Percentiles rank a stretch among this genome's conserved stretches.
phyloP scores from a whole-genome alignment of 768 basidiomycete genomes.

The Amanita fuliginea region DNA sequence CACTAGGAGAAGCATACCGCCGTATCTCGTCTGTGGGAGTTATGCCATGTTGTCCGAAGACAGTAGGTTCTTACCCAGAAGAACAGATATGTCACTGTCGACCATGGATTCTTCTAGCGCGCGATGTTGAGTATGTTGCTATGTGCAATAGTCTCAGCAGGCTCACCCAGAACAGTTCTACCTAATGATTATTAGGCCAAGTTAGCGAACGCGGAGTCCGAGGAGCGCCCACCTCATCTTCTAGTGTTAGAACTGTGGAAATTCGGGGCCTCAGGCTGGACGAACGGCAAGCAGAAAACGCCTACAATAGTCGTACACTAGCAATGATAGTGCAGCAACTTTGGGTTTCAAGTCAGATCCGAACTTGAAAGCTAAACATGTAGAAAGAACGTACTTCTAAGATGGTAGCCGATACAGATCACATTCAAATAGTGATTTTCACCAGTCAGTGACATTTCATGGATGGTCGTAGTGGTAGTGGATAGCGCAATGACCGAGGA shows the following conservation, averaged over 20 bases:
- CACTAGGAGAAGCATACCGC: not conserved
- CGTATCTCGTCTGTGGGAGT: not conserved
- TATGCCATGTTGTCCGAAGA: not conserved
- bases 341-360: not conserved
- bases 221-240: not conserved
- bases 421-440: too few species aligned
- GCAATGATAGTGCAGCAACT: not conserved
- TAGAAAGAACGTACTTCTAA: not conserved
- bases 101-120: not conserved
- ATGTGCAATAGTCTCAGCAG: not conserved
- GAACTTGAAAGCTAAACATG: too few species aligned
- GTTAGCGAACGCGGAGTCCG: too few species aligned
- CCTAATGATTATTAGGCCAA: not conserved
- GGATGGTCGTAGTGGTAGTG: too few species aligned
- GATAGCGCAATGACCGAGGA: too few species aligned
- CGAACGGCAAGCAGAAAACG: not conserved
- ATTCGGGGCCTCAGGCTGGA: not conserved
- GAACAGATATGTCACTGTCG: not conserved
- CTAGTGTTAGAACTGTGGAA: not conserved
- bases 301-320: not conserved
- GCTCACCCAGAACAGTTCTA: constrained; percentile 1
- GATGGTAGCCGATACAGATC: not conserved
- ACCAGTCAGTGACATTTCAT: too few species aligned
- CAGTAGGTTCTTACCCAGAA: not conserved
- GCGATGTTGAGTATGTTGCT: not conserved